These are phyloP conservation scores for Leishmania turanica DNA, from an alignment of 208 protist genomes.

Conservation along the genomic window DNA sequence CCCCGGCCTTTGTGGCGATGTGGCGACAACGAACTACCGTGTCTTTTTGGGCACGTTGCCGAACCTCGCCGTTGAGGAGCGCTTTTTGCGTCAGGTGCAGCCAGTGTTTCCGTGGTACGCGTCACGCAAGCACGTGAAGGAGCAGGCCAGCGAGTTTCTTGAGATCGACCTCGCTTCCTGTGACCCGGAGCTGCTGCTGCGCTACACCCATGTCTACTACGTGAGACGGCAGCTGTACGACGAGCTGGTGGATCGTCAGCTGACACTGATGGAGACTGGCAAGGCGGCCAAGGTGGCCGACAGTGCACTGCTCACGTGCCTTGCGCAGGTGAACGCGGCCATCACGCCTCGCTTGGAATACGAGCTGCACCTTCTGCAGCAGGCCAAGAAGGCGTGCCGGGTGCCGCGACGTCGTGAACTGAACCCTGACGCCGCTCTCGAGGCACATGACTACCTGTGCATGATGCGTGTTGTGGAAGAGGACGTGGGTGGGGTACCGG, in stretches of 20 bases:
- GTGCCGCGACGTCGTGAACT: slow-evolving; percentile 78
- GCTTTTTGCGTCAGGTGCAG: slow-evolving; percentile 80
- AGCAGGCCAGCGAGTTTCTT: slow-evolving; percentile 89
- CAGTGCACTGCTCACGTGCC: slow-evolving; percentile 52
- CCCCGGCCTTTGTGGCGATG: slow-evolving; percentile 83
- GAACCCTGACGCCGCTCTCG: slow-evolving; percentile 61
- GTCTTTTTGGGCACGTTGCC: slow-evolving; percentile 86
- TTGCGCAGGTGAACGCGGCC: slow-evolving; percentile 55
- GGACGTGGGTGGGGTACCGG: slow-evolving; percentile 49
- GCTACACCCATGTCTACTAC: slow-evolving; percentile 90
- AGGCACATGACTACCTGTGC: slow-evolving; percentile 80
- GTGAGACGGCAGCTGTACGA: slow-evolving; percentile 76
- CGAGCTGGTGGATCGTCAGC: slow-evolving; percentile 77
- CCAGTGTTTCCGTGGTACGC: slow-evolving; percentile 86
- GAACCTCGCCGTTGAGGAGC: slow-evolving; percentile 66
- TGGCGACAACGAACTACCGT: slow-evolving; percentile 65
- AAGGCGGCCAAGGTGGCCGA: slow-evolving; percentile 69
- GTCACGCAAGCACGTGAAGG: slow-evolving; percentile 82
- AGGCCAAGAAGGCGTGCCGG: slow-evolving; percentile 53
- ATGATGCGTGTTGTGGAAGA: slow-evolving; percentile 92
- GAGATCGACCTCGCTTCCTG: slow-evolving; percentile 87
- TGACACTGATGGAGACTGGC: slow-evolving; percentile 80
- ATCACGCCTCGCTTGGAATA: slow-evolving; percentile 57
- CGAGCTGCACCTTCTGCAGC: slow-evolving; percentile 61
- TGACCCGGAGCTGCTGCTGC: slow-evolving; percentile 82